Conservation (phyloP, 805 yeast species). For the Cyberlindnera lachancei region DNA sequence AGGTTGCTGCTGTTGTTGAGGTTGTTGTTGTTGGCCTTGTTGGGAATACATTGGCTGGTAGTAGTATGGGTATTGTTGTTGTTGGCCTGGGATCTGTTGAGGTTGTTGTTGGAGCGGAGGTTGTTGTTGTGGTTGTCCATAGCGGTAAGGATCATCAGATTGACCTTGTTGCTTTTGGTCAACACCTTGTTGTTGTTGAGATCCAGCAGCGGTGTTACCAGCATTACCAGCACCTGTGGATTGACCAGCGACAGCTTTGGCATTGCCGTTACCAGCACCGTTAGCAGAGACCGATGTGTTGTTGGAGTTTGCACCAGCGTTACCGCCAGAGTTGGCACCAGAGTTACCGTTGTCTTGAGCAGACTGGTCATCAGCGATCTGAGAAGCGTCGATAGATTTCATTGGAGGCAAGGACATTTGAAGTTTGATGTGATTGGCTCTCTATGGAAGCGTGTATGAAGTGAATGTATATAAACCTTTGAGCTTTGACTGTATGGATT, state of each 20-base stretch:
- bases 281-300: slow-evolving; percentile 5
- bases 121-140: slow-evolving; percentile 7
- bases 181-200: slow-evolving; percentile 4
- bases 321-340: slow-evolving; percentile 1
- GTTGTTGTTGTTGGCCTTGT: slow-evolving; percentile 3
- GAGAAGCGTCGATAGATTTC: slow-evolving; percentile 9
- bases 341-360: slow-evolving; percentile 4
- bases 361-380: slow-evolving; percentile 8
- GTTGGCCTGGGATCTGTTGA: slow-evolving; percentile 4
- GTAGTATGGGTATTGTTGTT: slow-evolving; percentile 10
- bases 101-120: slow-evolving; percentile 10
- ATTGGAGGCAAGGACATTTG: slow-evolving; percentile 14
- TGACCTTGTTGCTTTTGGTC: not conserved
- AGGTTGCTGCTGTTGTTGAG: slow-evolving; percentile 2
- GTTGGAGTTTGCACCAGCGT: slow-evolving; percentile 2
- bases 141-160: slow-evolving; percentile 14
- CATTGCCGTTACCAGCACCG: slow-evolving; percentile 1
- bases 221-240: slow-evolving; percentile 1
- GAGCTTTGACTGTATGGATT: too few species aligned
- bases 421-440: not conserved
- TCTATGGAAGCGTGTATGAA: too few species aligned
- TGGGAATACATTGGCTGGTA: slow-evolving; percentile 12
- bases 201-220: not conserved
- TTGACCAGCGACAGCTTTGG: not conserved
- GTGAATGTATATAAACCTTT: too few species aligned